Percentiles rank a stretch among this genome's conserved stretches.
Evolutionary conservation across 1,284 basidiomycete species (phyloP).

Genomic region (Sporisorium iseilematis-ciliati): DNA sequence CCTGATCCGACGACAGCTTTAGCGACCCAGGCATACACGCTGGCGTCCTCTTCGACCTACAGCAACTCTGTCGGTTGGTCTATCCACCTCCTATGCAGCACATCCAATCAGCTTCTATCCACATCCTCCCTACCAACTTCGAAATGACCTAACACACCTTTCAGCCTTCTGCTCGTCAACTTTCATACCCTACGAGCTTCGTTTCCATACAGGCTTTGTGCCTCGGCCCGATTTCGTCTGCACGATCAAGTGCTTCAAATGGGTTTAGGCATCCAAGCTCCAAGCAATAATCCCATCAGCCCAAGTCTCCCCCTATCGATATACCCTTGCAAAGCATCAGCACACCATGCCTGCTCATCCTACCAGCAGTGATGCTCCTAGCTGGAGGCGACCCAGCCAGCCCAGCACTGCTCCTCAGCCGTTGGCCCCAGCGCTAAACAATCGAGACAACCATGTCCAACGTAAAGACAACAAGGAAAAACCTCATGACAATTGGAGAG

Average conservation of each 20-base stretch:
- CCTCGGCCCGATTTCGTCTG: not conserved
- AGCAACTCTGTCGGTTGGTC: not conserved
- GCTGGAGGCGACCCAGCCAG: conserved; percentile 31
- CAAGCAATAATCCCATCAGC: not conserved
- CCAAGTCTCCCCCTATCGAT: not conserved
- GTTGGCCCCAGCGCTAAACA: not conserved
- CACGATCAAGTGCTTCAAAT: not conserved
- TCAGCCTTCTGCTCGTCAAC: not conserved
- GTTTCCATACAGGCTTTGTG: not conserved
- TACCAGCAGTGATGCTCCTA: conserved; percentile 33
- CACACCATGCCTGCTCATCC: conserved; percentile 22
- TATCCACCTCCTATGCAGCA: not conserved
- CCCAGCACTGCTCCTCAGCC: conserved; percentile 20
- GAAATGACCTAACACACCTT: conserved; percentile 11
- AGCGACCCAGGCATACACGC: not conserved
- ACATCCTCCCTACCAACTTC: not conserved
- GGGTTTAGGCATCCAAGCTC: not conserved
- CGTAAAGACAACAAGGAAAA: conserved; percentile 32
- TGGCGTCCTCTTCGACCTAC: not conserved
- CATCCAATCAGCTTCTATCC: not conserved
- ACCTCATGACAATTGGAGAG: conserved; percentile 36
- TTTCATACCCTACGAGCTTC: not conserved
- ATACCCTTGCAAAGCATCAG: not conserved
- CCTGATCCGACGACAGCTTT: not conserved
- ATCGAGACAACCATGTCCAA: conserved; percentile 12